Base-by-base conservation (phyloP, 768 basidiomycete genomes). In the Lentinus tigrinus region DNA sequence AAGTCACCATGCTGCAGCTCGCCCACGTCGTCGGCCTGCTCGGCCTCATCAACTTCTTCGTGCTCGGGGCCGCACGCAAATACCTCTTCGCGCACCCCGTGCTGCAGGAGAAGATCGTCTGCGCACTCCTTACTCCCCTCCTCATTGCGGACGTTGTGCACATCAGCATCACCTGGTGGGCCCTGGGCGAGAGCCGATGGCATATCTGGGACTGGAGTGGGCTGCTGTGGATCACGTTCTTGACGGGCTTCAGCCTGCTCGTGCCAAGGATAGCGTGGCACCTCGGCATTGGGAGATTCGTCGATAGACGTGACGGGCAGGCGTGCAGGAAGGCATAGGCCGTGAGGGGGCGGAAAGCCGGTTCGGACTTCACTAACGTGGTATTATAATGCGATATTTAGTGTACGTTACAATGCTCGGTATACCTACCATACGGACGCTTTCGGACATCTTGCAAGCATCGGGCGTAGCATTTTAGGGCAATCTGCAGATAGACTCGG, bases 1-100 rank as follows among this genome's bases (percentile, higher is more conserved):
- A 82, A 23, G 86, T 91, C 48, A 89, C 88, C 1, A 74, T 89
- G 59, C 72, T 88, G 46, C 90, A 92, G 67, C 85, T 92, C 52
- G 88, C 85, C 1, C 87, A 91, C 63, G 88, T 88, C 50, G 89
- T 88, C 63, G 87, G 83, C 39, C 83, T 92, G 26, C 70, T 91
- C 62, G 90, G 90, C 13, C 65, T 88, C 56, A 67, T 91, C 57
- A 91, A 91, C 67, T 65, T 84, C 56, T 90, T 85, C 69, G 71
- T 91, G 46, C 79, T 92, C 53, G 77, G 79, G 19, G 78, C 87
- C 10, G 78, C 79, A 31, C 83, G 88, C 50, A 81, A 72, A 44
- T 81, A 91, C 68, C 76, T 92, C 49, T 76, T 76, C 27, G 70
- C 72, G 2, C 79, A 85, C 42, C 85, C 82, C 6, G 81, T 81